phyloP scores from a whole-genome alignment of 768 basidiomycete genomes.

The Suillus clintonianus region DNA sequence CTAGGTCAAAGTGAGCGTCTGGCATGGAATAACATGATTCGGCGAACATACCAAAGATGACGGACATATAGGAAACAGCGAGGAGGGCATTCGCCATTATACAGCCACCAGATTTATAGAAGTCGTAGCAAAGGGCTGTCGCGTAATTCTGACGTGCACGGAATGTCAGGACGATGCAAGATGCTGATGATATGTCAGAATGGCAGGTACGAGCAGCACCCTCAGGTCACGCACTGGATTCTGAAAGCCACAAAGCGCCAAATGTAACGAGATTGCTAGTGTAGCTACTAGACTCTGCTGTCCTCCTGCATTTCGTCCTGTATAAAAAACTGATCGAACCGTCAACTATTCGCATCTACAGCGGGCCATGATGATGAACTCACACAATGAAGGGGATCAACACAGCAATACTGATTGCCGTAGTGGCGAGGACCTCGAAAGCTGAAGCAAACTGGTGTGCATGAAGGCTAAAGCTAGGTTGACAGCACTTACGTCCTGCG shows the following conservation, averaged over 20 bases:
- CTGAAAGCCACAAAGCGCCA: conserved; percentile 16
- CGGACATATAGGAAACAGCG: conserved; percentile 30
- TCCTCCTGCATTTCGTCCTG: conserved; percentile 3
- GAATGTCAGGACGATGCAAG: conserved; percentile 24
- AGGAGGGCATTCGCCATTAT: conserved; percentile 23
- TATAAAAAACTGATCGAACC: conserved; percentile 11
- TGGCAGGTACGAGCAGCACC: not conserved
- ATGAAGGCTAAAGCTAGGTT: not conserved
- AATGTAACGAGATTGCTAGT: conserved; percentile 25
- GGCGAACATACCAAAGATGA: conserved; percentile 26
- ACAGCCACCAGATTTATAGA: conserved; percentile 22
- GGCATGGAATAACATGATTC: not conserved
- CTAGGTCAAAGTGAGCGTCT: conserved; percentile 12
- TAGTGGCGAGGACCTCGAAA: conserved; percentile 22
- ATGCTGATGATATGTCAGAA: conserved; percentile 10
- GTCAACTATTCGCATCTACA: not conserved
- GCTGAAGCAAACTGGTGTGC: conserved; percentile 9
- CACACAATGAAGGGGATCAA: conserved; percentile 20
- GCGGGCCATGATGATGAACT: conserved; percentile 3
- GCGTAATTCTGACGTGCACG: conserved; percentile 25
- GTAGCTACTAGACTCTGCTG: conserved; percentile 21
- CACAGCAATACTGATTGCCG: conserved; percentile 13
- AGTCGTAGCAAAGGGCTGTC: conserved; percentile 31
- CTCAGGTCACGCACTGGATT: conserved; percentile 14
- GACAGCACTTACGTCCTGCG: conserved; percentile 20